These are phyloP conservation scores for Colletotrichum plurivorum DNA, from an alignment of 2,329 filamentous ascomycete species.

Conservation along the genomic window DNA sequence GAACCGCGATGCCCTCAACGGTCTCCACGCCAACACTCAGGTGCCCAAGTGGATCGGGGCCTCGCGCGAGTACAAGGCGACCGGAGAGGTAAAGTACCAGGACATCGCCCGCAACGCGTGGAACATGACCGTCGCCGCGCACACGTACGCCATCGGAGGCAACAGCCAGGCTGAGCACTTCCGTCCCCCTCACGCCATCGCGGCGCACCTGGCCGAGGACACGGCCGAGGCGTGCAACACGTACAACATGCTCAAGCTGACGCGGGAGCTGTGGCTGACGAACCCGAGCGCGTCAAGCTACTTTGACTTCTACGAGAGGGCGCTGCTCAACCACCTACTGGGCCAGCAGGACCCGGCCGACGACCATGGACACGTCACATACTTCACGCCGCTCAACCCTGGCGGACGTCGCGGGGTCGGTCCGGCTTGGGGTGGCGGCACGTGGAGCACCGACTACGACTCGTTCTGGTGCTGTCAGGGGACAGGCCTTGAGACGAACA, in stretches of 20 bases:
- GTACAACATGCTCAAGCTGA: constrained; percentile 71
- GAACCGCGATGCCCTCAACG: constrained; percentile 60
- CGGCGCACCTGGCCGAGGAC: constrained; percentile 58
- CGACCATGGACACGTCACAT: constrained; percentile 65
- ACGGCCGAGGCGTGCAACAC: constrained; percentile 68
- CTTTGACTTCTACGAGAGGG: constrained; percentile 68
- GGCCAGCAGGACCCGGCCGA: constrained; percentile 61
- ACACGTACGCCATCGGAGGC: constrained; percentile 67
- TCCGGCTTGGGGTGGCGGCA: constrained; percentile 67
- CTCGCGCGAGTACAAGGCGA: constrained; percentile 62
- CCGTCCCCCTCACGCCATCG: constrained; percentile 60
- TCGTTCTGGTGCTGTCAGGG: constrained; percentile 70
- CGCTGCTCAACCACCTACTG: constrained; percentile 65
- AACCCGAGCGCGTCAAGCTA: constrained; percentile 58
- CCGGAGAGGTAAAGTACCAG: constrained; percentile 58
- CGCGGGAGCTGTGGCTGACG: constrained; percentile 63
- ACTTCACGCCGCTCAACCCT: constrained; percentile 65
- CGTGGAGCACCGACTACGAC: constrained; percentile 67
- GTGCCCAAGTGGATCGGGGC: constrained; percentile 69
- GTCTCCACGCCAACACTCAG: constrained; percentile 67
- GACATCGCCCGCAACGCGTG: constrained; percentile 66
- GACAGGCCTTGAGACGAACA: constrained; percentile 67
- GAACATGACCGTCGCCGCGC: constrained; percentile 59
- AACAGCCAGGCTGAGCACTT: constrained; percentile 70
- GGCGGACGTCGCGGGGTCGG: constrained; percentile 64